These are phyloP conservation scores for Phytophthora litchii DNA, from an alignment of 352 stramenopile species.

Conservation along the genomic window DNA sequence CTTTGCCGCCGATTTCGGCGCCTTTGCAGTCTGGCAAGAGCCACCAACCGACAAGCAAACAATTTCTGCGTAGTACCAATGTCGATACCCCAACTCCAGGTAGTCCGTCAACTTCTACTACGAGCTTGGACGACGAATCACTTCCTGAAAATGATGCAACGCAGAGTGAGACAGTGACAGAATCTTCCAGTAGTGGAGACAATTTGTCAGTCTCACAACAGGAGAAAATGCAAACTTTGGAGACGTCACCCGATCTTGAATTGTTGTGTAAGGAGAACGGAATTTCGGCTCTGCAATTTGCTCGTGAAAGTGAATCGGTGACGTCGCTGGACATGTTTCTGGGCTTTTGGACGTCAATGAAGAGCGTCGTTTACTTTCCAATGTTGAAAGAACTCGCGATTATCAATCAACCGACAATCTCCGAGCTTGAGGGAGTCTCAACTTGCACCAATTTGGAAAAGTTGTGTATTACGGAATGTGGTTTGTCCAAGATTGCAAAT, in stretches of 20 bases:
- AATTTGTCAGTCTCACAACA: constrained; percentile 36
- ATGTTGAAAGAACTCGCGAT: constrained; percentile 72
- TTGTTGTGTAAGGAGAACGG: constrained; percentile 74
- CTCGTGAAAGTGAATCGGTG: constrained; percentile 42
- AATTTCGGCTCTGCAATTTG: constrained; percentile 61
- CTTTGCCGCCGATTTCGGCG: constrained; percentile 21
- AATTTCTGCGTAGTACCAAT: constrained; percentile 1
- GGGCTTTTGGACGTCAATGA: constrained; percentile 79
- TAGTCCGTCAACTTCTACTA: constrained; percentile 2
- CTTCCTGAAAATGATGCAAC: constrained; percentile 16
- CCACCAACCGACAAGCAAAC: constrained; percentile 14
- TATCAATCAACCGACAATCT: constrained; percentile 74
- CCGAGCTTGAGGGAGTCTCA: constrained; percentile 54
- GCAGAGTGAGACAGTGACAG: neutral
- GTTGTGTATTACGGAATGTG: constrained; percentile 74
- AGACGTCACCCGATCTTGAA: constrained; percentile 55
- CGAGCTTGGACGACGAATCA: constrained; percentile 6
- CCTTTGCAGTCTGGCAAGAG: constrained; percentile 18
- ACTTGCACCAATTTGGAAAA: constrained; percentile 62
- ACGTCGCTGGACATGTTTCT: constrained; percentile 75
- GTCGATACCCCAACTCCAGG: neutral
- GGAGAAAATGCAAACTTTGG: constrained; percentile 46
- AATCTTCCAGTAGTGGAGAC: constrained; percentile 1
- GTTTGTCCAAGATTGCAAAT: constrained; percentile 52
- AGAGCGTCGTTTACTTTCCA: constrained; percentile 66